A percentile compares a stretch with the other conserved stretches of the same genome.
phyloP scores from a whole-genome alignment of 495 filamentous ascomycete species.

The Jackrogersella minutella region DNA sequence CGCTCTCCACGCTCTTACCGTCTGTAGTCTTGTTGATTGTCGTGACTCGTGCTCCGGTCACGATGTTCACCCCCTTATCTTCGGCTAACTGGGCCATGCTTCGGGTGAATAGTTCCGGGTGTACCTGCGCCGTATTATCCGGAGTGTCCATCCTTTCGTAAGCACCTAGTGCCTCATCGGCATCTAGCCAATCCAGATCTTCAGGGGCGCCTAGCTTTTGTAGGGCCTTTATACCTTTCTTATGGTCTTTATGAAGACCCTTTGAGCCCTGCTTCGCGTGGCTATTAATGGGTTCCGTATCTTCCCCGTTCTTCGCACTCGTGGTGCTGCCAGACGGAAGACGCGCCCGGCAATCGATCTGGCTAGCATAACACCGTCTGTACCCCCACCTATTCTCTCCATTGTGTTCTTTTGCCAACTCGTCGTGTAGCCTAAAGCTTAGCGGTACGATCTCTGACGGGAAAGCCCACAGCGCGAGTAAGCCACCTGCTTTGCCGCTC shows the following conservation, averaged over 20 bases:
- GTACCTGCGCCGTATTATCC: slow-evolving; percentile 79
- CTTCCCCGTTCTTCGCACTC: slow-evolving; percentile 38
- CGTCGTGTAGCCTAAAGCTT: slow-evolving; percentile 75
- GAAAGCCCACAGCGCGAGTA: slow-evolving; percentile 87
- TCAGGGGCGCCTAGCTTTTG: slow-evolving; percentile 55
- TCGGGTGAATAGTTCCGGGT: slow-evolving; percentile 84
- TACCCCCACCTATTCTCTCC: slow-evolving; percentile 84
- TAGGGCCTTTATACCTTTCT: slow-evolving; percentile 30
- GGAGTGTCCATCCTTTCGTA: slow-evolving; percentile 78
- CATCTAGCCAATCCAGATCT: slow-evolving; percentile 80
- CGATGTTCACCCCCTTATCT: slow-evolving; percentile 73
- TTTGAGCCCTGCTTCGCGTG: slow-evolving; percentile 17
- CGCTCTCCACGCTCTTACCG: slow-evolving; percentile 36
- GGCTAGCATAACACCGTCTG: slow-evolving; percentile 72
- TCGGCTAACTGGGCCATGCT: slow-evolving; percentile 78
- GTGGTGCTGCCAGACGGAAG: slow-evolving; percentile 26
- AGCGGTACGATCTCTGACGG: slow-evolving; percentile 79
- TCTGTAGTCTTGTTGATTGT: slow-evolving; percentile 34
- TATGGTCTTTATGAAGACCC: slow-evolving; percentile 42
- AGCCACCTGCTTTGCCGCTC: slow-evolving; percentile 88
- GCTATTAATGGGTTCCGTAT: neutral
- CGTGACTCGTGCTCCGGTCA: slow-evolving; percentile 60
- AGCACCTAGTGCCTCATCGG: slow-evolving; percentile 58
- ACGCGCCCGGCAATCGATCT: slow-evolving; percentile 63
- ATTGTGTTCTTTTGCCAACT: slow-evolving; percentile 77